A percentile compares a stretch with the other conserved stretches of the same genome.
phyloP scores from a whole-genome alignment of 2,329 filamentous ascomycete species.

The Chrysoporthe puriensis region DNA sequence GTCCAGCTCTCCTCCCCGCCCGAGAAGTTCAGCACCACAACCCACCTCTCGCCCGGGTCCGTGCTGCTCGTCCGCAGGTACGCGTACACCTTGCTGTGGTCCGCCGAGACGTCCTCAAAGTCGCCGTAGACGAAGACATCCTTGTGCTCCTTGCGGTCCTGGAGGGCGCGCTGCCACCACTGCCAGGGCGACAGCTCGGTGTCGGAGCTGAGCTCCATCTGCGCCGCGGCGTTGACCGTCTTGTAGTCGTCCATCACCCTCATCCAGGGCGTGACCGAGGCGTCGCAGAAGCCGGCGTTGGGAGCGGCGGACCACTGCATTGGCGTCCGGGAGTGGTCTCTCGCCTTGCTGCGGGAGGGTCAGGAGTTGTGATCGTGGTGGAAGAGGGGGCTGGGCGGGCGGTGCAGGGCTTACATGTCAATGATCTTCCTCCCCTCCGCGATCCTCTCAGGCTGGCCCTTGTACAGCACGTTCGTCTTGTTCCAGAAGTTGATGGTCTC shows the following conservation, averaged over 20 bases:
- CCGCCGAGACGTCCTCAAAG: conserved; percentile 38
- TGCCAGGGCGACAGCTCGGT: conserved; percentile 33
- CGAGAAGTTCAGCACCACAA: conserved; percentile 38
- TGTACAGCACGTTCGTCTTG: no score
- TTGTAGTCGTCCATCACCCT: conserved; percentile 62
- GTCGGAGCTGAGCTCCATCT: conserved; percentile 47
- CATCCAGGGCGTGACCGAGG: conserved; percentile 63
- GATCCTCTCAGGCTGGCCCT: no score
- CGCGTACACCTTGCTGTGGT: conserved; percentile 29
- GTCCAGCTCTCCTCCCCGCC: conserved; percentile 34
- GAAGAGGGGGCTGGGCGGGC: no score
- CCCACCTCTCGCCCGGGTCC: conserved; percentile 34
- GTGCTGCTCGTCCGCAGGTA: conserved; percentile 33
- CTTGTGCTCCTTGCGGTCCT: conserved; percentile 60
- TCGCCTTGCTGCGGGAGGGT: no score
- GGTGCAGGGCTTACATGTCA: no score
- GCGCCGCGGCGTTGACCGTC: conserved; percentile 61
- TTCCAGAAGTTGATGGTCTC: no score
- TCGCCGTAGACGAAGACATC: conserved; percentile 71
- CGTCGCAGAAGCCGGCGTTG: conserved; percentile 67
- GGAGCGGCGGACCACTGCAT: conserved; percentile 53
- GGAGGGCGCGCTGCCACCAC: conserved; percentile 65
- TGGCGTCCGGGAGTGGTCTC: no score
- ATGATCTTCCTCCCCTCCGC: no score
- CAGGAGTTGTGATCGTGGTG: no score